Percentiles rank a stretch among this genome's conserved stretches.
Evolutionary conservation across 257 asterid genomes (phyloP).

Genomic region (Parsonsia alboflavescens): DNA sequence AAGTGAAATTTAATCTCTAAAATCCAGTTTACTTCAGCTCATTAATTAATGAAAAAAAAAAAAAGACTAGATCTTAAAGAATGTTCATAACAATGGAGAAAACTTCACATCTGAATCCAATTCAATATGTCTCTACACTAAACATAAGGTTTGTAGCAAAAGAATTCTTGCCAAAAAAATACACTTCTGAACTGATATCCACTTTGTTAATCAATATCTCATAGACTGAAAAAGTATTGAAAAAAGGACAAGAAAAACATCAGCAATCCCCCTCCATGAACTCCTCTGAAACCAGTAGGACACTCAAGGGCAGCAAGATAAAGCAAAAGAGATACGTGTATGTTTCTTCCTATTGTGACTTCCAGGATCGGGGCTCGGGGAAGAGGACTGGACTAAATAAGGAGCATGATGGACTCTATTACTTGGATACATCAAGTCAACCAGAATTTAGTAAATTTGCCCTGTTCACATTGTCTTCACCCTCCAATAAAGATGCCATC

Average conservation of each 20-base stretch:
- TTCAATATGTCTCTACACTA: neutral
- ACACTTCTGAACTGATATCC: neutral
- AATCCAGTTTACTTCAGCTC: neutral
- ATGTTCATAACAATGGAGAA: neutral
- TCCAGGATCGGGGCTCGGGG: no score
- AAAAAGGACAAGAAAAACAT: neutral
- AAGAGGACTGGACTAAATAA: no score
- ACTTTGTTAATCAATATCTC: neutral
- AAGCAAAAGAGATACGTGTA: neutral
- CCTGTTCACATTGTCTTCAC: no score
- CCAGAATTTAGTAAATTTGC: no score
- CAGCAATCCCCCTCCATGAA: neutral
- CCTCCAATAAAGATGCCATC: no score
- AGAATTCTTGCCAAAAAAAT: neutral
- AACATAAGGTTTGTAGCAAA: neutral
- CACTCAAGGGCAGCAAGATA: neutral
- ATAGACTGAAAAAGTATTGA: neutral
- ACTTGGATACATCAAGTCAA: no score
- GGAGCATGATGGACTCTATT: no score
- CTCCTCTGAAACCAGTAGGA: neutral
- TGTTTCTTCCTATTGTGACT: no score
- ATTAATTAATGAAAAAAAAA: neutral
- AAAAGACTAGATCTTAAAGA: neutral
- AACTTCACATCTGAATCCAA: neutral
- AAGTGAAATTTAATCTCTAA: neutral